phyloP scores from a whole-genome alignment of 2,329 filamentous ascomycete genomes.

The Meredithiella fracta region DNA sequence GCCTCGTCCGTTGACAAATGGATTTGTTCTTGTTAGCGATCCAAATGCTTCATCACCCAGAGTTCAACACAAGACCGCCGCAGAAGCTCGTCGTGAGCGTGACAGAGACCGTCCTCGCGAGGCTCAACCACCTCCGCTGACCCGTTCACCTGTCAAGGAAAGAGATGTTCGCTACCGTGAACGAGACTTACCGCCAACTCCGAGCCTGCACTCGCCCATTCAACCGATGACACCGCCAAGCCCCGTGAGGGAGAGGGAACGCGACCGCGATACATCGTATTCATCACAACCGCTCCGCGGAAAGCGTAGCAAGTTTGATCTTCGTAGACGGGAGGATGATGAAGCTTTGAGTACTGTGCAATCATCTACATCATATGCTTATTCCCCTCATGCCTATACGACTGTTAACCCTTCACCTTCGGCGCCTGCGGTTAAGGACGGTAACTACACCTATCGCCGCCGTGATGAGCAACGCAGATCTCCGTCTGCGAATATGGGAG shows the following conservation, averaged over 20 bases:
- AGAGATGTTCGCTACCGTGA: conserved; percentile 3
- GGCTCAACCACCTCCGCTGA: neutral
- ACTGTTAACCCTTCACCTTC: neutral
- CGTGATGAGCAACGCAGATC: conserved; percentile 6
- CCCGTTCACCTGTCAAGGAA: conserved; percentile 2
- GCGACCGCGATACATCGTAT: conserved; percentile 2
- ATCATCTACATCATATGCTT: conserved; percentile 3
- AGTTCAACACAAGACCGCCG: conserved; percentile 1
- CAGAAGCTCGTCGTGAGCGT: conserved; percentile 6
- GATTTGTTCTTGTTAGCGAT: conserved; percentile 11
- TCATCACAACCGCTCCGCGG: conserved; percentile 7
- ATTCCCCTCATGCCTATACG: conserved; percentile 8
- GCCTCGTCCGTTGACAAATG: neutral
- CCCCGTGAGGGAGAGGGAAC: conserved; percentile 4
- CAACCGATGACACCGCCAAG: conserved; percentile 7
- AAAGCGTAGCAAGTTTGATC: conserved; percentile 6
- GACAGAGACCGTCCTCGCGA: neutral
- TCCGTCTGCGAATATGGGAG: conserved; percentile 5
- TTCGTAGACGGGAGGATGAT: conserved; percentile 2
- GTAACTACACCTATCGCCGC: conserved; percentile 2
- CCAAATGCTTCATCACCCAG: conserved; percentile 4
- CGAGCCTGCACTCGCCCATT: neutral
- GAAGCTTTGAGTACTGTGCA: conserved; percentile 1
- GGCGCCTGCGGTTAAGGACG: conserved; percentile 1
- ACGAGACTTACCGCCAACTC: conserved; percentile 6